These are phyloP conservation scores for Thelonectria olida DNA, from an alignment of 2,329 filamentous ascomycete species.

Conservation along the genomic window DNA sequence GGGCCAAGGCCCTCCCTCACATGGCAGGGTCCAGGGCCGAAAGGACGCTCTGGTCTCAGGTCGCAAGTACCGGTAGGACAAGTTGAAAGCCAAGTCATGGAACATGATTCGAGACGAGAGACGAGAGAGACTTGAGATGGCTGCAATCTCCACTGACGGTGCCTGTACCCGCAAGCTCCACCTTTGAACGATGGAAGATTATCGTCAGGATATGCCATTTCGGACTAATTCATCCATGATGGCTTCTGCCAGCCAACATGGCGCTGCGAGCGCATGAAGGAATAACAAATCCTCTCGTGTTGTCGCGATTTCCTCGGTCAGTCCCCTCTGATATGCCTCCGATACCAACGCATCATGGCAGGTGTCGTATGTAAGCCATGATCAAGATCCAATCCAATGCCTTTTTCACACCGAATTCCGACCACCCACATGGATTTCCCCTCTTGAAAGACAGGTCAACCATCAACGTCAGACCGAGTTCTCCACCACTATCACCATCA, in stretches of 20 bases:
- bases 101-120: slow-evolving; percentile 9
- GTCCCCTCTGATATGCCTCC: neutral
- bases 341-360: slow-evolving; percentile 17
- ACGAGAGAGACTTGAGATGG: slow-evolving; percentile 1
- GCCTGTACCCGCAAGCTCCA: neutral
- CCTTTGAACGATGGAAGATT: neutral
- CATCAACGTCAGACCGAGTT: slow-evolving; percentile 19
- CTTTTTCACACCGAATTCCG: slow-evolving; percentile 7
- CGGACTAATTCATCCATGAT: neutral
- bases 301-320: neutral
- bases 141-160: neutral
- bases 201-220: neutral
- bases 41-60: neutral
- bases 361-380: neutral
- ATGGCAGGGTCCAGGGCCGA: slow-evolving; percentile 15
- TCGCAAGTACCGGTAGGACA: neutral
- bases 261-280: neutral
- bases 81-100: slow-evolving; percentile 2
- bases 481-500: slow-evolving; percentile 7
- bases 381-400: slow-evolving; percentile 12
- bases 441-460: slow-evolving; percentile 12
- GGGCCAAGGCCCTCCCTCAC: slow-evolving; percentile 2
- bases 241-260: neutral
- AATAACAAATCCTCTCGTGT: neutral
- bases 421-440: slow-evolving; percentile 1